phyloP scores from a whole-genome alignment of 306 rosid species.

The Sechiopsis laciniata region DNA sequence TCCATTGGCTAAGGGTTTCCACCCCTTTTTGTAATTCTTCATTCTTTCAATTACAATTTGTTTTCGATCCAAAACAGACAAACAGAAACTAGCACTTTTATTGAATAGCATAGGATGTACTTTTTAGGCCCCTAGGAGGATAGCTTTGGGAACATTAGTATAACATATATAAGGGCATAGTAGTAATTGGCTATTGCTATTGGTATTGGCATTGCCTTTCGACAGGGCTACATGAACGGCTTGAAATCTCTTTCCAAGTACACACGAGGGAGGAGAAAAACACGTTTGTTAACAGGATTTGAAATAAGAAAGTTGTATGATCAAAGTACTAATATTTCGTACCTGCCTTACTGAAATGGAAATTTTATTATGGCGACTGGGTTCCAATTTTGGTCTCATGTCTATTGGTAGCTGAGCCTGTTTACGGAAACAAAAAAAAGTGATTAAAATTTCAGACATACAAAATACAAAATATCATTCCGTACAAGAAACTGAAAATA shows the following conservation, averaged over 20 bases:
- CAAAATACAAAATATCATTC: constrained; percentile 16
- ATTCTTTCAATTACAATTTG: neutral
- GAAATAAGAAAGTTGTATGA: neutral
- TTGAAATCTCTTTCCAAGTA: neutral
- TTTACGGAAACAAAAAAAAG: constrained; percentile 40
- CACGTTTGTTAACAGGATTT: constrained; percentile 7
- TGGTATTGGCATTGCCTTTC: too few species aligned
- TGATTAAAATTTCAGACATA: constrained; percentile 22
- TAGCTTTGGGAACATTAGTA: too few species aligned
- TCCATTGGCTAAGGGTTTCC: neutral
- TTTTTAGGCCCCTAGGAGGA: too few species aligned
- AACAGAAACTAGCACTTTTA: neutral
- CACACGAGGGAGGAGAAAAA: neutral
- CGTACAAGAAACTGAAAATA: constrained; percentile 25
- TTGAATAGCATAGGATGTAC: neutral
- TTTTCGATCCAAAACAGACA: neutral
- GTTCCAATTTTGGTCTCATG: constrained; percentile 74
- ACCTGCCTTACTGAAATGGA: constrained; percentile 91
- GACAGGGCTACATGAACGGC: too few species aligned
- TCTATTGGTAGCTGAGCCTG: constrained; percentile 88
- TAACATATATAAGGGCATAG: too few species aligned
- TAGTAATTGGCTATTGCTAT: too few species aligned
- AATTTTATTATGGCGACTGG: constrained; percentile 68
- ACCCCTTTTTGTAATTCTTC: neutral
- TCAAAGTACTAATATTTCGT: constrained; percentile 24